Conservation (phyloP, 2,329 filamentous ascomycete genomes). For the Parascedosporium putredinis region DNA sequence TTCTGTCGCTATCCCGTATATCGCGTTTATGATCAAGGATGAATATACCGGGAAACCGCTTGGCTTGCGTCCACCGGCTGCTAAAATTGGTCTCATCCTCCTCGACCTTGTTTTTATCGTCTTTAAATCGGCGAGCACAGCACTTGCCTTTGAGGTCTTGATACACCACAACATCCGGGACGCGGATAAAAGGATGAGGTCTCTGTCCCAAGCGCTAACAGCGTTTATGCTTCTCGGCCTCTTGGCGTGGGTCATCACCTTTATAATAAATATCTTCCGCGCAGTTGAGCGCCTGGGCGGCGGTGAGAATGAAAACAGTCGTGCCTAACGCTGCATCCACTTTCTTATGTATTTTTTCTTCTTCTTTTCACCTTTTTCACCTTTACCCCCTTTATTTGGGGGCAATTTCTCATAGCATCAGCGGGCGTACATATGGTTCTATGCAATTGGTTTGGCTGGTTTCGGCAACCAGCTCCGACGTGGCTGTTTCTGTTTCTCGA, state of each 20-base stretch:
- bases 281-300: conserved; percentile 52
- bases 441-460: too few species aligned
- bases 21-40: conserved; percentile 88
- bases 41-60: conserved; percentile 93
- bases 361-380: neutral
- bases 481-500: too few species aligned
- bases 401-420: neutral
- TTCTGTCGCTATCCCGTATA: conserved; percentile 78
- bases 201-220: conserved; percentile 55
- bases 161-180: conserved; percentile 45
- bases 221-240: conserved; percentile 72
- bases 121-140: conserved; percentile 88
- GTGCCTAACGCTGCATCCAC: neutral
- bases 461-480: too few species aligned
- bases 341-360: neutral
- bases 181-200: conserved; percentile 6
- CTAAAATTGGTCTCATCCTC: conserved; percentile 82
- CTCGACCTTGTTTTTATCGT: conserved; percentile 95
- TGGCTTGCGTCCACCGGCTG: conserved; percentile 69
- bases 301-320: conserved; percentile 30
- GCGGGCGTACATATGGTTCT: too few species aligned
- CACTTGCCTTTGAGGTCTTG: conserved; percentile 77
- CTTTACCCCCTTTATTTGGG: neutral
- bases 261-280: conserved; percentile 74
- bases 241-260: conserved; percentile 82